Evolutionary conservation across 2,329 filamentous ascomycete genomes (phyloP).

Genomic region (Fusarium mexicanum): DNA sequence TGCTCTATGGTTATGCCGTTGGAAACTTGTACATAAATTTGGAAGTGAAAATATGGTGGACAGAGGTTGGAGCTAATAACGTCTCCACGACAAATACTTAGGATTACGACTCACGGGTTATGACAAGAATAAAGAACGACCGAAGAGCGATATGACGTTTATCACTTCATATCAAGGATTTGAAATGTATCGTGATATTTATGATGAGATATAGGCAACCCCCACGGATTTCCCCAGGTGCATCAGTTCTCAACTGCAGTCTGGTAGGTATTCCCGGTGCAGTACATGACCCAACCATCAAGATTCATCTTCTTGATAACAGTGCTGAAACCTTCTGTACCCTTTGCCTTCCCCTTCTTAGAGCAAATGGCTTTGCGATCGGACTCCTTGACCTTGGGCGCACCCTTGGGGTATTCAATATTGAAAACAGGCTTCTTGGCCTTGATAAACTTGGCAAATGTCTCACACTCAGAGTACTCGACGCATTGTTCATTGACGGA

Average conservation of each 20-base stretch:
- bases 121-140: constrained; percentile 10
- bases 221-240: neutral
- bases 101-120: constrained; percentile 2
- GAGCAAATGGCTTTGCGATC: constrained; percentile 57
- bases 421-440: constrained; percentile 76
- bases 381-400: constrained; percentile 48
- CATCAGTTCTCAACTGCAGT: constrained; percentile 35
- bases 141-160: neutral
- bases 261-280: constrained; percentile 50
- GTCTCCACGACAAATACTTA: neutral
- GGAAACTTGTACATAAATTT: neutral
- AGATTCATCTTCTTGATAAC: constrained; percentile 73
- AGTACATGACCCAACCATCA: constrained; percentile 70
- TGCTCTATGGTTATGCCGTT: neutral
- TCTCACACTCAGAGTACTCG: constrained; percentile 67
- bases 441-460: constrained; percentile 66
- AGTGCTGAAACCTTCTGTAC: constrained; percentile 66
- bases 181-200: neutral
- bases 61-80: neutral
- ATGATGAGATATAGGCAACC: neutral
- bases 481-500: constrained; percentile 77
- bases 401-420: constrained; percentile 73
- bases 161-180: neutral
- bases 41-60: neutral
- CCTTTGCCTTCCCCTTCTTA: constrained; percentile 48